Evolutionary conservation across 768 basidiomycete species (phyloP), one percentile per base, ranked within the genome.

Genomic region (Exidia glandulosa): DNA sequence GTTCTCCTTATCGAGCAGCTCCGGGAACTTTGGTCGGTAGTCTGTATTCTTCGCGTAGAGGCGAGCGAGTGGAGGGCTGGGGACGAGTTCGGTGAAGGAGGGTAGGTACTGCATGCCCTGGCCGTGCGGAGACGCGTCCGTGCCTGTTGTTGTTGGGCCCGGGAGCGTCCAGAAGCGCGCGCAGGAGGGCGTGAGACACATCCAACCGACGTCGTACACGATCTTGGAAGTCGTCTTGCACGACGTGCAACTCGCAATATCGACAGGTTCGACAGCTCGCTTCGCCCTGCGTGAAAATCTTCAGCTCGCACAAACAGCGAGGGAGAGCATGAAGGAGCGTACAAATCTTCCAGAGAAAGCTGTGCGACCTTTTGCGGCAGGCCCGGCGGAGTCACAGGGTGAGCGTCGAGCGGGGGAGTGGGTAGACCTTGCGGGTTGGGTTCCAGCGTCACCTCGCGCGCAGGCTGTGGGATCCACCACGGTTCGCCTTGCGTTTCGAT

Each of bases 401-500:
- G n/a, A n/a, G 13, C n/a, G 30, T 23, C n/a, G 19, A 56, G 29
- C 27, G 1, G 57, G 30, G 1, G 27, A 13, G 23, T 19, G 30
- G 27, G 7, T 19, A 57, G 13, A 33, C 9, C 25, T 27, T 32
- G 16, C 23, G 52, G 29, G 30, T 57, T 57, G 37, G 32, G 19
- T 7, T 58, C 34, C 32, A 19, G 37, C 25, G 47, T 19, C 52
- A 36, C 2, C 54, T 16, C 41, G n/a, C 19, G 13, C 56, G 25
- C 41, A 29, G 14, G 13, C 25, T 19, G 60, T 61, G 57, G 63
- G 70, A 56, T 56, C 80, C 81, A 82, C 81, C 81, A 81, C 0
- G 80, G 80, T 41, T 69, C 63, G 3, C 72, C 87, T 73, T 91
- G 90, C 47, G 76, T 79, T 62, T 84, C 80, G 63, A 87, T 89